Evolutionary conservation across 257 asterid species (phyloP), one percentile per base, ranked within the genome.

Genomic region (Striga asiatica): DNA sequence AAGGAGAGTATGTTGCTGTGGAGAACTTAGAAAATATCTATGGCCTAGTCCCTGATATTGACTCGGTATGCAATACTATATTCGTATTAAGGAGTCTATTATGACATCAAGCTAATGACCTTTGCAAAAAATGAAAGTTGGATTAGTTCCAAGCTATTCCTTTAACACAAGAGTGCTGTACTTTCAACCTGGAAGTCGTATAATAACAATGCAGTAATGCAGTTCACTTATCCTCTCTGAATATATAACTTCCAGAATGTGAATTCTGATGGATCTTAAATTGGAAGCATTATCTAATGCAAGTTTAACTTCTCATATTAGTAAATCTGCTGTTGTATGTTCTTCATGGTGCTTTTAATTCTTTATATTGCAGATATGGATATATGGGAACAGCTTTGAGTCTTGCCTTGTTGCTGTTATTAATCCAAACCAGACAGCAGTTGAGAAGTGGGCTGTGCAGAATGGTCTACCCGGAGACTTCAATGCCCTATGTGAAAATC

Each of bases 1-100:
- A 91, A 71, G 98, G 98, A 64, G 98, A 91, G 73, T 91, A 91
- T 77, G 98, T 91, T 54, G 98, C 98, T 1, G 98, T 91, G 29
- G 98, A 91, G 77, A 87, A 84, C 73, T 74, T 91, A 78, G 98
- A 91, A 77, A 91, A 80, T 65, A 50, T 84, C 62, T 91, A 71
- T 42, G 95, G 95, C 51, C 71, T 61, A 29, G 85, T 65, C 66
- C 32, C 84, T 12, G 66, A 50, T 56, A 65, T 87, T 53, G 98
- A 91, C 62, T 70, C 82, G 83, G 98, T 91, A 87, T 25, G 82
- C 43, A 61, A 60, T 28, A 11, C 5, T 45, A 8, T 29, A 5
- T 19, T 58, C 43, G 29, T 53, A 12, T 25, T 18, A 27, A 5
- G 5, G 20, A 37, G 23, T 8, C 58, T 60, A 41, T 8, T 50